phyloP scores from a whole-genome alignment of 1,284 basidiomycete species.

The Malassezia nana region DNA sequence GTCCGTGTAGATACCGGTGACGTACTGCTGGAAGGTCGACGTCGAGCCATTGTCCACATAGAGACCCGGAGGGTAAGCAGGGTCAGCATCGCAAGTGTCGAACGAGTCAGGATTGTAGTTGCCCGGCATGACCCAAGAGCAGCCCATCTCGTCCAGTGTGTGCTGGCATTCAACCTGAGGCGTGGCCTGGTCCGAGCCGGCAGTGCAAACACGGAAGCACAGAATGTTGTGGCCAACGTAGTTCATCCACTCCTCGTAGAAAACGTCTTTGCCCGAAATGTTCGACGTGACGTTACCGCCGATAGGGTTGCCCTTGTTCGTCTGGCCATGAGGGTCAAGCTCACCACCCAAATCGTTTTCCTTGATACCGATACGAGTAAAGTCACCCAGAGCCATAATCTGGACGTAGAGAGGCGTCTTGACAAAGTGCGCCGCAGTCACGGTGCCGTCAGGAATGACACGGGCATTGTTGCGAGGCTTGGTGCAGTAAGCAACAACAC shows the following conservation, averaged over 20 bases:
- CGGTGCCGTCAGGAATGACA: conserved; percentile 47
- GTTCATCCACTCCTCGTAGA: conserved; percentile 54
- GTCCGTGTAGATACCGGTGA: conserved; percentile 27
- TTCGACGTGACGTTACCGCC: conserved; percentile 55
- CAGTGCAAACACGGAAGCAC: conserved; percentile 47
- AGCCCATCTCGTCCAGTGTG: conserved; percentile 45
- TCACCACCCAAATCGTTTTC: conserved; percentile 41
- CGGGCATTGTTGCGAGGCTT: conserved; percentile 49
- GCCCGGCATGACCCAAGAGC: conserved; percentile 49
- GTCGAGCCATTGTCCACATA: conserved; percentile 34
- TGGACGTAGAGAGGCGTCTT: conserved; percentile 50
- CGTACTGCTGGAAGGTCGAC: conserved; percentile 44
- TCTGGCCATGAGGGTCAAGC: conserved; percentile 47
- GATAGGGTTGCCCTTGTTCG: conserved; percentile 52
- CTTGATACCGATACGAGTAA: conserved; percentile 42
- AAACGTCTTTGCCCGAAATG: conserved; percentile 51
- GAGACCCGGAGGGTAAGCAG: conserved; percentile 46
- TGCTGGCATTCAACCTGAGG: conserved; percentile 42
- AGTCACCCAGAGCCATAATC: conserved; percentile 50
- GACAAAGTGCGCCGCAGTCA: conserved; percentile 46
- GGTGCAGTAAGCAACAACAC: conserved; percentile 66
- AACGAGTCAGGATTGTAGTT: conserved; percentile 38
- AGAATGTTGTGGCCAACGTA: conserved; percentile 38
- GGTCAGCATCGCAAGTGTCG: conserved; percentile 45
- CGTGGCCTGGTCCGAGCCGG: conserved; percentile 32